Evolutionary conservation across 2,329 filamentous ascomycete species (phyloP).

Genomic region (Endothia cerciana): DNA sequence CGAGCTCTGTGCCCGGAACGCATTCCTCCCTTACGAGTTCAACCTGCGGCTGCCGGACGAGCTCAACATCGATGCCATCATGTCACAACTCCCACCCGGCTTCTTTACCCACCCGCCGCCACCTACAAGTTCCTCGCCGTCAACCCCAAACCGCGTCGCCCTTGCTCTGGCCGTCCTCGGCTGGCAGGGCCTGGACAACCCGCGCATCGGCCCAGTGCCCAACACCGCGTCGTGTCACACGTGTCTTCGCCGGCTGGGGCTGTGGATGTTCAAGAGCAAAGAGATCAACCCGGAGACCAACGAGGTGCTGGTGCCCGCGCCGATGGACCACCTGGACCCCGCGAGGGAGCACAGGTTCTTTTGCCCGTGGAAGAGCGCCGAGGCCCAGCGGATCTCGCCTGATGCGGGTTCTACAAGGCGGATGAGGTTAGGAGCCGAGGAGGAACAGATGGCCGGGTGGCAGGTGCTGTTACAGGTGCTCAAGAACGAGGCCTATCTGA

Average conservation of each 20-base stretch:
- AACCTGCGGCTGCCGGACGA: conserved; percentile 61
- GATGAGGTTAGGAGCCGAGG: conserved; percentile 36
- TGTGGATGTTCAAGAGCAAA: conserved; percentile 92
- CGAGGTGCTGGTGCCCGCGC: conserved; percentile 58
- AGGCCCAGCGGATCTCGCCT: conserved; percentile 58
- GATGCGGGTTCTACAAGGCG: conserved; percentile 32
- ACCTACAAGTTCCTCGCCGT: conserved; percentile 38
- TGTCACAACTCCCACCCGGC: conserved; percentile 54
- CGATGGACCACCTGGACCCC: conserved; percentile 70
- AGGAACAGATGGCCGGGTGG: conserved; percentile 55
- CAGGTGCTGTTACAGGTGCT: conserved; percentile 57
- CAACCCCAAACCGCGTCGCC: conserved; percentile 60
- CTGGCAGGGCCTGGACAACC: conserved; percentile 69
- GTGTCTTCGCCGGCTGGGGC: conserved; percentile 83
- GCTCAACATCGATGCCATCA: conserved; percentile 54
- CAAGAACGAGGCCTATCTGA: conserved; percentile 61
- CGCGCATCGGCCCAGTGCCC: conserved; percentile 62
- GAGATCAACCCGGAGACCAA: conserved; percentile 59
- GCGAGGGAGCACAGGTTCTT: conserved; percentile 78
- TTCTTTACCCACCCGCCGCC: conserved; percentile 56
- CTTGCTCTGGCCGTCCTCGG: conserved; percentile 73
- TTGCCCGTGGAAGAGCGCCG: conserved; percentile 75
- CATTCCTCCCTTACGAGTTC: conserved; percentile 64
- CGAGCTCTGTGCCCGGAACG: conserved; percentile 57
- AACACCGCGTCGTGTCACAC: conserved; percentile 80